Evolutionary conservation across 1,139 yeast genomes (phyloP), one percentile per base, ranked within the genome.

Genomic region (Pneumocystis carinii): DNA sequence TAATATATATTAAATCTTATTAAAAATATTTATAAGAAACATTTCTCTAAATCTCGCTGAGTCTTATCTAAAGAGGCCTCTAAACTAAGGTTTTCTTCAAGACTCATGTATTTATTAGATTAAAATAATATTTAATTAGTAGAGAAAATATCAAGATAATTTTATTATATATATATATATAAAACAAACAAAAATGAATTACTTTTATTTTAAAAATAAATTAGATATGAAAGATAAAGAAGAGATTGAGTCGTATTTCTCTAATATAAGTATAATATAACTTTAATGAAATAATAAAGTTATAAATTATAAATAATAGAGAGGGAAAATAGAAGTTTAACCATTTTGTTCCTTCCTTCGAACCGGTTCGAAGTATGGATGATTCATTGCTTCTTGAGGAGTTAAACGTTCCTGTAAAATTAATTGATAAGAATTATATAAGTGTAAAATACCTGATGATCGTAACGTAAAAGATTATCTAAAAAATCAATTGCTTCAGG

Each of bases 321-420:
- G 24, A 48, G 24, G 14, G 6, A 24, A 48, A 48, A 19, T 19
- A 48, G 10, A 24, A 7, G 3, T 7, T 24, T 15, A 48, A 3
- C 29, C n/a, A 12, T 48, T 48, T 48, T 48, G 29, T 24, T 48
- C 55, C 19, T 48, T 12, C 4, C n/a, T 48, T 24, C 55, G 59
- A 37, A 57, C 38, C 29, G 59, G 59, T 39, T 37, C 59, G 71
- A 86, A 86, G 71, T 84, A 88, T 10, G 85, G 81, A 75, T 94
- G 97, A 19, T 77, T 83, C 95, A 94, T 86, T 29, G 98, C 97
- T 75, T 94, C 97, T 73, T 81, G 81, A 2, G 98, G 97, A 12
- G 98, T 92, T 65, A 90, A 80, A 71, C 99, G 83, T 72, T 87
- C 90, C 65, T 62, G 32, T 27, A 15, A 19, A 24, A 36, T 48